phyloP scores from a whole-genome alignment of 768 basidiomycete genomes.

The Pulveroboletus frians region DNA sequence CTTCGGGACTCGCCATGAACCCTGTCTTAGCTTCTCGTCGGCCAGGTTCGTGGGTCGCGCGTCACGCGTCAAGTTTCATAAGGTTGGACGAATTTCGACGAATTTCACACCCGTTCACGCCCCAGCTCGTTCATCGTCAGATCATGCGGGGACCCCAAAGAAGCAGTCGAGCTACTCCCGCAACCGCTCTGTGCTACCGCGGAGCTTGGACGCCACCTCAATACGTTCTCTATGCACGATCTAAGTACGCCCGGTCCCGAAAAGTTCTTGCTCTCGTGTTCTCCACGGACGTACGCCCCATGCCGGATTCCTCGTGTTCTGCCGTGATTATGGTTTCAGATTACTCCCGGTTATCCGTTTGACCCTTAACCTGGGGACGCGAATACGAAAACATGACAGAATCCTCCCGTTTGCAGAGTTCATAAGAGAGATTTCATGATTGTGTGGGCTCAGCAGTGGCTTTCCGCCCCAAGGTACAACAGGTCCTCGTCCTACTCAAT shows the following conservation, averaged over 20 bases:
- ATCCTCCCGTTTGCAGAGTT: not conserved
- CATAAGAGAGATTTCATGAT: not conserved
- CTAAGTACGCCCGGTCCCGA: not conserved
- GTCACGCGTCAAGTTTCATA: no score
- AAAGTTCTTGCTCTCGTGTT: not conserved
- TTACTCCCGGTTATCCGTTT: not conserved
- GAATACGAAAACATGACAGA: not conserved
- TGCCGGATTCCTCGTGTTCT: constrained; percentile 10
- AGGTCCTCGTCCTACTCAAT: not conserved
- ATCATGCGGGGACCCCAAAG: not conserved
- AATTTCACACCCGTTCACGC: not conserved
- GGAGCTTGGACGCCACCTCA: not conserved
- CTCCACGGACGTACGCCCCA: constrained; percentile 7
- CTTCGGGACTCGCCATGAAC: not conserved
- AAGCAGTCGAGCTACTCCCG: not conserved
- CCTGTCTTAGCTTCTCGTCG: not conserved
- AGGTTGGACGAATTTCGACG: no score
- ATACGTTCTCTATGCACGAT: not conserved
- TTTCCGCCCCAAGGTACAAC: not conserved
- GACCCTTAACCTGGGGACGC: not conserved
- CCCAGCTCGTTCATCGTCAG: no score
- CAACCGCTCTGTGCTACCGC: not conserved
- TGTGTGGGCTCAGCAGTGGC: not conserved
- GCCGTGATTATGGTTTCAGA: not conserved
- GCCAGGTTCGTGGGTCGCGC: no score